These are phyloP conservation scores for Citrullus amarus DNA, from an alignment of 306 rosid species.

Conservation along the genomic window DNA sequence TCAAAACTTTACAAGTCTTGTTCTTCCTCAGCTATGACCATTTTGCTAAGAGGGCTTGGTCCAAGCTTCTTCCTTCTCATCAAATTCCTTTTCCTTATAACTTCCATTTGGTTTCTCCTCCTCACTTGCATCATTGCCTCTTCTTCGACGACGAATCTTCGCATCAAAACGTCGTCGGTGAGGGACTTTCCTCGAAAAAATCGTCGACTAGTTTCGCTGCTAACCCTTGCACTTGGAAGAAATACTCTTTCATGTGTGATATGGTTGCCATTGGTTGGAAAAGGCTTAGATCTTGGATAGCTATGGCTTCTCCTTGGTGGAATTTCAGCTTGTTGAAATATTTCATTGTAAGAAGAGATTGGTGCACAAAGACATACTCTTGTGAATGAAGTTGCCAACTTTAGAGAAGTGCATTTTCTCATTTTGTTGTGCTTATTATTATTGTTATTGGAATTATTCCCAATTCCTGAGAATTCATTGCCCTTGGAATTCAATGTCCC, in stretches of 20 bases:
- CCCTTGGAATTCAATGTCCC: background rate
- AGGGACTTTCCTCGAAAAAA: conserved; percentile 82
- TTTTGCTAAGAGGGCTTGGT: conserved; percentile 81
- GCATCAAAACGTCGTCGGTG: conserved; percentile 87
- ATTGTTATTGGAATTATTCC: conserved; percentile 2
- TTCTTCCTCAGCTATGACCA: conserved; percentile 46
- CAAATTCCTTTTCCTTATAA: conserved; percentile 50
- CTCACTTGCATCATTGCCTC: conserved; percentile 95
- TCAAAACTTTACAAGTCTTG: conserved; percentile 3
- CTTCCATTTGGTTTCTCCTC: conserved; percentile 83
- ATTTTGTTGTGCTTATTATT: conserved; percentile 27
- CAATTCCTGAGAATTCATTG: background rate
- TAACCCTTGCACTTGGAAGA: conserved; percentile 28
- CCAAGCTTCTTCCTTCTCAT: conserved; percentile 64
- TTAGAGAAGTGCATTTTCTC: conserved; percentile 72
- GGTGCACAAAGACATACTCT: conserved; percentile 96
- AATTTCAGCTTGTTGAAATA: conserved; percentile 49
- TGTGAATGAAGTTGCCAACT: conserved; percentile 65
- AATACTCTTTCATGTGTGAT: conserved; percentile 20
- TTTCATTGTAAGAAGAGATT: conserved; percentile 72
- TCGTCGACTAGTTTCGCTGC: conserved; percentile 48
- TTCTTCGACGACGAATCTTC: conserved; percentile 81
- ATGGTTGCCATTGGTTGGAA: conserved; percentile 3
- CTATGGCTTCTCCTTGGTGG: conserved; percentile 89
- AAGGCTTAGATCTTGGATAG: conserved; percentile 60